A percentile compares a stretch with the other conserved stretches of the same genome.
Evolutionary conservation across 2,329 filamentous ascomycete genomes (phyloP).

Genomic region (Alternaria sp.): DNA sequence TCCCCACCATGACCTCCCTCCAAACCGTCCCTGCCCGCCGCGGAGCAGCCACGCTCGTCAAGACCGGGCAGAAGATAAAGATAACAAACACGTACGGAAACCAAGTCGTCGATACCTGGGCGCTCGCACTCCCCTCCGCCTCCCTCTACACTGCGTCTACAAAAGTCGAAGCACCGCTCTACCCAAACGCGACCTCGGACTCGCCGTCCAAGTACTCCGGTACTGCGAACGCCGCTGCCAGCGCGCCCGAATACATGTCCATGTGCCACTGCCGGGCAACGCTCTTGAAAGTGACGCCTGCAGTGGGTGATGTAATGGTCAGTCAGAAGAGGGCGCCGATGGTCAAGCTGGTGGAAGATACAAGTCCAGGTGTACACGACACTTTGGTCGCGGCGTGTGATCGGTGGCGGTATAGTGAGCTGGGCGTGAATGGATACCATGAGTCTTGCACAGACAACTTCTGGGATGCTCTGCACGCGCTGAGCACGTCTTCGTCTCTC

Average conservation of each 20-base stretch:
- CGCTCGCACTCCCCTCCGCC: conserved; percentile 47
- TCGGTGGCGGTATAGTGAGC: conserved; percentile 42
- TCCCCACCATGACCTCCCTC: conserved; percentile 16
- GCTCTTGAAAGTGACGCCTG: conserved; percentile 35
- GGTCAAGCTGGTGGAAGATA: conserved; percentile 43
- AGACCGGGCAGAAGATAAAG: conserved; percentile 50
- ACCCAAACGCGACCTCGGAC: conserved; percentile 32
- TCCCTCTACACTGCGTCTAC: conserved; percentile 24
- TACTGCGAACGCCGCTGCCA: conserved; percentile 34
- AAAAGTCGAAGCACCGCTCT: conserved; percentile 36
- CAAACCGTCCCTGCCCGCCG: conserved; percentile 53
- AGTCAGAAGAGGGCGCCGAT: conserved; percentile 44
- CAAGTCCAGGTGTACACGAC: conserved; percentile 42
- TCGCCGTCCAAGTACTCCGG: conserved; percentile 30
- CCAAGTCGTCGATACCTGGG: conserved; percentile 60
- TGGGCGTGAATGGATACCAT: conserved; percentile 41
- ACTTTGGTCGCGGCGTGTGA: conserved; percentile 47
- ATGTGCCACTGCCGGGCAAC: conserved; percentile 46
- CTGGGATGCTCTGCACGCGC: conserved; percentile 37
- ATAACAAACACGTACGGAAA: conserved; percentile 57
- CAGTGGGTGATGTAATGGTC: conserved; percentile 38
- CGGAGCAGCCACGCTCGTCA: conserved; percentile 50
- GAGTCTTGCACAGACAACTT: conserved; percentile 48
- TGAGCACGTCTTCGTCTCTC: conserved; percentile 16
- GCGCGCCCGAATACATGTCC: conserved; percentile 42